Evolutionary conservation across 1,139 yeast species (phyloP).

Genomic region (Saccharomyces hybrid): DNA sequence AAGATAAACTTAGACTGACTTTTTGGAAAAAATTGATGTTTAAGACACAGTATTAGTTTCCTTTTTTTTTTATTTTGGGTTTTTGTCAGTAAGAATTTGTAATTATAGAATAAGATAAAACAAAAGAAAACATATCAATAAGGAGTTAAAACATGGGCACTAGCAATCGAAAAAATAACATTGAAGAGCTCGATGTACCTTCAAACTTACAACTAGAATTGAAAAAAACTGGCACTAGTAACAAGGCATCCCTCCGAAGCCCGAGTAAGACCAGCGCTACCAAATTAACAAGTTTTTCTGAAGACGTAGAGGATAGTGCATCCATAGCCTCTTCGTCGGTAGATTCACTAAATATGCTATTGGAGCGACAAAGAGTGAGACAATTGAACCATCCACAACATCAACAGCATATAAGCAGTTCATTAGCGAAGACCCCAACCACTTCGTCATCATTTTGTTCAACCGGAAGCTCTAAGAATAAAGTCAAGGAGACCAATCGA

Average conservation of each 20-base stretch:
- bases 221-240: slow-evolving; percentile 3
- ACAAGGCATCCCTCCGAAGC: not conserved
- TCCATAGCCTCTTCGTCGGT: slow-evolving; percentile 31
- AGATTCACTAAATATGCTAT: slow-evolving; percentile 35
- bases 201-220: slow-evolving; percentile 18
- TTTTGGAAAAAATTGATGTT: not conserved
- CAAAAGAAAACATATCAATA: not conserved
- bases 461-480: too few relatives aligned
- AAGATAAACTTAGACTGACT: not conserved
- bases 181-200: slow-evolving; percentile 27
- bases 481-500: too few relatives aligned
- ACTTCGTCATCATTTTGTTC: not conserved
- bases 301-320: slow-evolving; percentile 9
- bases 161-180: slow-evolving; percentile 2
- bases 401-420: slow-evolving; percentile 23
- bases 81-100: not conserved
- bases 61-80: not conserved
- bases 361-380: slow-evolving; percentile 35
- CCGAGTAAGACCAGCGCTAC: slow-evolving; percentile 1
- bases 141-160: slow-evolving; percentile 5
- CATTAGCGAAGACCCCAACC: not conserved
- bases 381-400: slow-evolving; percentile 38
- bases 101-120: slow-evolving; percentile 1
- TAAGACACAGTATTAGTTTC: not conserved
- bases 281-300: slow-evolving; percentile 4